Conservation (phyloP, 768 basidiomycete species). For the Lanmaoa rubissima region DNA sequence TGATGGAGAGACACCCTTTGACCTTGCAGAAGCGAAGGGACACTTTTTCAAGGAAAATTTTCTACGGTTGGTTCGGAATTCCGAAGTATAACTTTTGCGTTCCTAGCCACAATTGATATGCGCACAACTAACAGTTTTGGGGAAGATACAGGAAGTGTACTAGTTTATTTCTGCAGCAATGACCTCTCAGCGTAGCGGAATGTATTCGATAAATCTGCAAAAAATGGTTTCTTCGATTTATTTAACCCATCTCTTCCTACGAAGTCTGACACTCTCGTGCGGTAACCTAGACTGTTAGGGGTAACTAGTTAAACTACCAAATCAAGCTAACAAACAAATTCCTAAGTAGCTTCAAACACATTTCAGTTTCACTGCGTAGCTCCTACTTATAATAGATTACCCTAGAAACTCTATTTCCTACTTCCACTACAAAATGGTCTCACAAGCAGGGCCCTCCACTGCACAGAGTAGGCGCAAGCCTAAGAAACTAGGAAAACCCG, state of each 20-base stretch:
- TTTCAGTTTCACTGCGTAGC: no score
- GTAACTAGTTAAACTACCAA: no score
- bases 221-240: no score
- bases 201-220: not conserved
- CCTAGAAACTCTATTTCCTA: not conserved
- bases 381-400: no score
- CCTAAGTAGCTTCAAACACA: no score
- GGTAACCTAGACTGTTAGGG: no score
- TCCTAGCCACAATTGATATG: not conserved
- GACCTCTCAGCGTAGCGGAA: not conserved
- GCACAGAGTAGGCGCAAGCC: constrained; percentile 7
- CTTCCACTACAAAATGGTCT: constrained; percentile 10
- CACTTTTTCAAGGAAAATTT: constrained; percentile 1
- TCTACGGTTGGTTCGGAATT: not conserved
- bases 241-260: no score
- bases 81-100: no score
- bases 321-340: not conserved
- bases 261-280: no score
- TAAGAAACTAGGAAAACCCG: constrained; percentile 14
- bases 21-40: not conserved
- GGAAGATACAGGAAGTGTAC: not conserved
- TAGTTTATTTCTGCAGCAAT: not conserved
- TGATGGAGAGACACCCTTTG: not conserved
- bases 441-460: constrained; percentile 20
- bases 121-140: not conserved